Conservation (phyloP, 2,329 filamentous ascomycete species). For the Pseudocercospora ulei region DNA sequence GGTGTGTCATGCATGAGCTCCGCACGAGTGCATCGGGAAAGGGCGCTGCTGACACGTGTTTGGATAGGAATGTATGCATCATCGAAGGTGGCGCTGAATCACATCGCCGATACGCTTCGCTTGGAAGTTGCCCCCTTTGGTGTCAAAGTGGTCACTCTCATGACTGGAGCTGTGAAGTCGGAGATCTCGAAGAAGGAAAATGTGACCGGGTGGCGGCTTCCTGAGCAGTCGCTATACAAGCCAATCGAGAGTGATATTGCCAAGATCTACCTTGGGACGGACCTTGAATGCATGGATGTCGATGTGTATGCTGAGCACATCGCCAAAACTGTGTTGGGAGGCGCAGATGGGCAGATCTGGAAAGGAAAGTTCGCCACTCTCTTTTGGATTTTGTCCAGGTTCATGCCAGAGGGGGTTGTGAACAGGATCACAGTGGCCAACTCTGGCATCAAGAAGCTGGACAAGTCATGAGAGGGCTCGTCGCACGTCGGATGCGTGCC, state of each 20-base stretch:
- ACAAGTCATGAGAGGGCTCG: slow-evolving; percentile 29
- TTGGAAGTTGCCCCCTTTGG: slow-evolving; percentile 29
- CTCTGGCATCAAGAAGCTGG: slow-evolving; percentile 1
- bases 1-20: no score
- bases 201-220: slow-evolving; percentile 6
- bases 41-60: no score
- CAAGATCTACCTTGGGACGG: slow-evolving; percentile 13
- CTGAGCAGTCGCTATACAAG: slow-evolving; percentile 13
- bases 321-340: slow-evolving; percentile 14
- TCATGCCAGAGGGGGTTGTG: background rate
- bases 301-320: slow-evolving; percentile 16
- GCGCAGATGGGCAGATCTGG: slow-evolving; percentile 10
- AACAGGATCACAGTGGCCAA: background rate
- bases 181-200: slow-evolving; percentile 12
- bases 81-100: slow-evolving; percentile 27
- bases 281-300: slow-evolving; percentile 15
- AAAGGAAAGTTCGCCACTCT: slow-evolving; percentile 1
- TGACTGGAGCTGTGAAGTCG: slow-evolving; percentile 16
- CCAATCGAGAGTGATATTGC: slow-evolving; percentile 11
- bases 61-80: slow-evolving; percentile 31
- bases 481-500: slow-evolving; percentile 48
- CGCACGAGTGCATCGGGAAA: no score
- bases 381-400: background rate
- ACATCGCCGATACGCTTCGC: slow-evolving; percentile 24
- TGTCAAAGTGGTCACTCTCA: slow-evolving; percentile 27